Base-by-base conservation (phyloP, 495 filamentous ascomycete species). In the Extremus antarcticus region DNA sequence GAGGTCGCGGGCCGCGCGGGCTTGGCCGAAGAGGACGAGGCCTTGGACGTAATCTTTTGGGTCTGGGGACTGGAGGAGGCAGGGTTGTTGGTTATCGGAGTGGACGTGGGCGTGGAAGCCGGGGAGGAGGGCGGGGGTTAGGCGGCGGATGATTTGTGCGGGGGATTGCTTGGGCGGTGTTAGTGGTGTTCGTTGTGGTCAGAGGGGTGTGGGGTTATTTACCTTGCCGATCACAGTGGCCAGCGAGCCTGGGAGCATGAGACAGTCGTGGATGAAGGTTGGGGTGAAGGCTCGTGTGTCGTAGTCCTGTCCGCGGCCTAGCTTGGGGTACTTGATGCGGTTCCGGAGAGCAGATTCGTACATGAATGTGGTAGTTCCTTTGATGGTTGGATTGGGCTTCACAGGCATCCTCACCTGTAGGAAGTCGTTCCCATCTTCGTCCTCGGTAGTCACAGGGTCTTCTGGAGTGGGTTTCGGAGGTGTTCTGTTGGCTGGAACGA, bases 221-320 rank as follows among this genome's bases (percentile, higher is more conserved):
- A 51, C 55, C 29, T 61, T 57, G 32, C 47, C 45, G 38, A 57
- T 40, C 7, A 61, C 25, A 25, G 50, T 45, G 23, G 59, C 51
- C 45, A 61, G 45, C 2, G 54, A 50, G 46, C 55, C 54, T 20
- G 59, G 59, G 10, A 54, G 55, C 50, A 57, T 57, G 19, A 61
- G 59, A 38, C 49, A 50, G 25, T 61, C 59, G 32, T 61, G 59
- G 47, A 61, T 57, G 55, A 61, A 61, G 35, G 54, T 57, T 2
- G 59, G 59, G 40, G 25, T 57, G 50, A 38, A 57, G n/a, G 17
- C 22, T 1, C 45, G 25, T 19, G 25, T 45, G 43, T 61, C 59
- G 29, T 50, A 61, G n/a, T 57, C 54, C 43, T 46, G 50, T n/a
- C 25, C 11, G 2, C 3, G 4, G 0, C 3, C 23, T 19, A 61